Evolutionary conservation across 805 yeast species (phyloP).

Genomic region (Phaffomyces antillensis): DNA sequence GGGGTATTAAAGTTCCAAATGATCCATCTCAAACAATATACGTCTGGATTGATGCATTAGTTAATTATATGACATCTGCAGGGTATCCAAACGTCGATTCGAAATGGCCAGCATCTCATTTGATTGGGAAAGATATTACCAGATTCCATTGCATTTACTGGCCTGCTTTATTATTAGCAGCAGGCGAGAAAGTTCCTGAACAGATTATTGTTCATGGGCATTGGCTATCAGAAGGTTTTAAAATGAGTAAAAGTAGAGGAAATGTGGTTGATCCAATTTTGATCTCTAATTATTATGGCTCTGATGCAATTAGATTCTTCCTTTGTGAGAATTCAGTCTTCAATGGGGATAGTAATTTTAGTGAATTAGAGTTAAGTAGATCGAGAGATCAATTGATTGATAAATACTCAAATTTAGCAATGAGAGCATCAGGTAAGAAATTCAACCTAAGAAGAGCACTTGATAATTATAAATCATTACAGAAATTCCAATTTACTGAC

Average conservation of each 20-base stretch:
- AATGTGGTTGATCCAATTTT: slow-evolving; percentile 88
- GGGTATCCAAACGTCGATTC: slow-evolving; percentile 42
- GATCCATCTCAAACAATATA: slow-evolving; percentile 76
- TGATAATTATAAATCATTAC: slow-evolving; percentile 2
- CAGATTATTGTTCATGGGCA: slow-evolving; percentile 87
- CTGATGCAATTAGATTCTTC: slow-evolving; percentile 70
- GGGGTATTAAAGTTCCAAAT: slow-evolving; percentile 90
- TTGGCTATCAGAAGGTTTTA: slow-evolving; percentile 84
- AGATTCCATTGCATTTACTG: slow-evolving; percentile 89
- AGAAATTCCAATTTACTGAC: slow-evolving; percentile 6
- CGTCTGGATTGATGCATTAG: slow-evolving; percentile 95
- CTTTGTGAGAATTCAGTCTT: slow-evolving; percentile 70
- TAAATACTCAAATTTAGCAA: slow-evolving; percentile 74
- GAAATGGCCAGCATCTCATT: slow-evolving; percentile 43
- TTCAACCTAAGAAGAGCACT: slow-evolving; percentile 50
- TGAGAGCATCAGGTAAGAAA: slow-evolving; percentile 65
- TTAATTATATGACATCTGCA: slow-evolving; percentile 72
- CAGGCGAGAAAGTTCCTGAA: slow-evolving; percentile 60
- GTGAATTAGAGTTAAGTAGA: slow-evolving; percentile 44
- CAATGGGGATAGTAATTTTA: slow-evolving; percentile 73
- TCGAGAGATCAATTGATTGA: slow-evolving; percentile 65
- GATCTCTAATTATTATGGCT: slow-evolving; percentile 55
- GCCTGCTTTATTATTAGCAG: slow-evolving; percentile 89
- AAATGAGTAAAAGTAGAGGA: slow-evolving; percentile 91
- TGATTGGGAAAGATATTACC: slow-evolving; percentile 87